Evolutionary conservation across 352 stramenopile genomes (phyloP), one percentile per base, ranked within the genome.

Genomic region (Phytophthora foliorum): DNA sequence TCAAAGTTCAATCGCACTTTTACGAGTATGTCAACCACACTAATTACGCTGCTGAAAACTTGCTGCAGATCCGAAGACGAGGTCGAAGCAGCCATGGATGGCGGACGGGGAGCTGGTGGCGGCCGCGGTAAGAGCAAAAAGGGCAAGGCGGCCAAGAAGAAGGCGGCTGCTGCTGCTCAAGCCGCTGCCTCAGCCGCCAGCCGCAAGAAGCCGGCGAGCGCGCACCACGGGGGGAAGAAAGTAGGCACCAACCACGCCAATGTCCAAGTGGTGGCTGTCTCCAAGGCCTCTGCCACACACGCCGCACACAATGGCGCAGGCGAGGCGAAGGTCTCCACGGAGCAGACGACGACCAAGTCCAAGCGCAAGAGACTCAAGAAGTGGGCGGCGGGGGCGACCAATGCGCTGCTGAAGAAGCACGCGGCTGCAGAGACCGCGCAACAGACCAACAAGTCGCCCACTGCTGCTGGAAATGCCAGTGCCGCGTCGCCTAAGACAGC

Each of bases 91-190:
- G 42, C 9, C 11, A 74, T 77, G 69, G 69, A 77, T 29, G 64
- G 62, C 49, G 62, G 44, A 34, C 51, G 51, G n/a, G 51, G 69
- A 31, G 34, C 34, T 45, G 66, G 44, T 39, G 53, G 66, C 31
- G 69, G 68, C 6, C 70, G 65, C 25, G 70, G 66, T 45, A 78
- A 78, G 45, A 66, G 66, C 50, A 78, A 78, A 51, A 78, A 75
- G 48, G 49, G 25, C 24, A 78, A 78, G 39, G 32, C 39, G 3
- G 56, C 62, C 14, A 59, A 67, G 50, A 68, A 72, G 38, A 76
- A 72, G 25, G 42, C 49, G 22, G 60, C 44, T 2, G 65, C 52
- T 32, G 49, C 49, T 13, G 50, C 64, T 16, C 39, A 22, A 38
- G 44, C 32, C 2, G 29, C 56, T 32, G 21, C 22, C 27, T 21